phyloP scores from a whole-genome alignment of 345 rosid species.

The Microthlaspi erraticum region DNA sequence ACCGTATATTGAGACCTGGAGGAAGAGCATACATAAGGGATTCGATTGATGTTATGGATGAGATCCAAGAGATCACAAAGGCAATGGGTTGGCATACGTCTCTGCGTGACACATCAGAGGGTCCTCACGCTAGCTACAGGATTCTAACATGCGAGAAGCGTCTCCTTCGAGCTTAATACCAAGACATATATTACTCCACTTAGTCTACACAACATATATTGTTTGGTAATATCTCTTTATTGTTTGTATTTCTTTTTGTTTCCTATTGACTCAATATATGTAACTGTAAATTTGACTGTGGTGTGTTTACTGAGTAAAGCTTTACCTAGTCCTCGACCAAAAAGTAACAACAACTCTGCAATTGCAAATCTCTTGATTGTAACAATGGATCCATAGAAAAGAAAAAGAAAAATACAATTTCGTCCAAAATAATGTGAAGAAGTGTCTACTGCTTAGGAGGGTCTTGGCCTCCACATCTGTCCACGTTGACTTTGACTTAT shows the following conservation, averaged over 20 bases:
- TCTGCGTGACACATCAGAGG: slow-evolving; percentile 84
- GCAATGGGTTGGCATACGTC: slow-evolving; percentile 86
- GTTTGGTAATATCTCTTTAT: slow-evolving; percentile 28
- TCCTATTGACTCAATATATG: slow-evolving; percentile 21
- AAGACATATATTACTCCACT: slow-evolving; percentile 11
- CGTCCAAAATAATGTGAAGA: slow-evolving; percentile 18
- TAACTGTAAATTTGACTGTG: slow-evolving; percentile 41
- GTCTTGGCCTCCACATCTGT: slow-evolving; percentile 59
- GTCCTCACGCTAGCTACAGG: slow-evolving; percentile 93
- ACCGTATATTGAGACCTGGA: slow-evolving; percentile 92
- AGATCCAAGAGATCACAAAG: slow-evolving; percentile 72
- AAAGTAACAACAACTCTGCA: slow-evolving; percentile 1
- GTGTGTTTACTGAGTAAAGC: slow-evolving; percentile 35
- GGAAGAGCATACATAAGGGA: slow-evolving; percentile 90
- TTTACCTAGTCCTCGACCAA: neutral
- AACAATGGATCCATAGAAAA: slow-evolving; percentile 22
- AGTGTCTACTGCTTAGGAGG: slow-evolving; percentile 29
- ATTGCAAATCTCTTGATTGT: slow-evolving; percentile 21
- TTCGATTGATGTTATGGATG: slow-evolving; percentile 73
- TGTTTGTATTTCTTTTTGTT: neutral
- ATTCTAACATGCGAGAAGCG: slow-evolving; percentile 80
- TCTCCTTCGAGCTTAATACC: slow-evolving; percentile 47
- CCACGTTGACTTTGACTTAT: slow-evolving; percentile 36
- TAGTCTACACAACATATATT: slow-evolving; percentile 29
- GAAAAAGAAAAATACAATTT: slow-evolving; percentile 11